Base-by-base conservation (phyloP, 768 basidiomycete species). In the Favolaschia claudopus region DNA sequence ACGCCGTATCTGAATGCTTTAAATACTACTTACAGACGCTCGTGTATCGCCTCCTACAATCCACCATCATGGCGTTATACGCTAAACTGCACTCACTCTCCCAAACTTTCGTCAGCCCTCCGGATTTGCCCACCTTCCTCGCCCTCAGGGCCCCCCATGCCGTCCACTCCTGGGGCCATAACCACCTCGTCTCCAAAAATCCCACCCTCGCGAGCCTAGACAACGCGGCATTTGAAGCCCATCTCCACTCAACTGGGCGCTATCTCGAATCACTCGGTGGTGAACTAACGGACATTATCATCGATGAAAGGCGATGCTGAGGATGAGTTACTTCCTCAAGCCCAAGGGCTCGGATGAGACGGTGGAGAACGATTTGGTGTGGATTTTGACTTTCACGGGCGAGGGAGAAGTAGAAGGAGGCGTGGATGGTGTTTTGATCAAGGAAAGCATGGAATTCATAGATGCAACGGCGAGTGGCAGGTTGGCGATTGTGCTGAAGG, bases 331-430 rank as follows among this genome's bases (percentile, higher is more conserved):
- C 38, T 60, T 50, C 40, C 57, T 69, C 33, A 51, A 32, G 40
- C 40, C 60, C 33, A 25, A 32, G 14, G 56, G 28, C 24, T 40
- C 29, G 9, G 34, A 62, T 39, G 36, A 62, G 49, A 40, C 49
- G 62, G 45, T 75, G 52, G 76, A 72, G 71, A 73, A 76, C 15
- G 31, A 57, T 20, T 34, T 57, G 24, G 37, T 57, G 31, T 57
- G 53, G 53, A 28, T 25, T 6, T 17, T 55, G 4, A 55, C 43
- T n/a, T 55, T 55, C 24, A 55, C 53, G 28, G 25, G 32, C 40
- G 53, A 55, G 20, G 53, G 33, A 17, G 53, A 55, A 25, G n/a
- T n/a, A n/a, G n/a, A n/a, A n/a, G n/a, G n/a, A n/a, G n/a, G n/a
- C n/a, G 34, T 55, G 33, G 53, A 55, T n/a, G 31, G 32, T 27